Evolutionary conservation across 805 yeast species (phyloP), one percentile per base, ranked within the genome.

Genomic region (Starmerella asiatica): DNA sequence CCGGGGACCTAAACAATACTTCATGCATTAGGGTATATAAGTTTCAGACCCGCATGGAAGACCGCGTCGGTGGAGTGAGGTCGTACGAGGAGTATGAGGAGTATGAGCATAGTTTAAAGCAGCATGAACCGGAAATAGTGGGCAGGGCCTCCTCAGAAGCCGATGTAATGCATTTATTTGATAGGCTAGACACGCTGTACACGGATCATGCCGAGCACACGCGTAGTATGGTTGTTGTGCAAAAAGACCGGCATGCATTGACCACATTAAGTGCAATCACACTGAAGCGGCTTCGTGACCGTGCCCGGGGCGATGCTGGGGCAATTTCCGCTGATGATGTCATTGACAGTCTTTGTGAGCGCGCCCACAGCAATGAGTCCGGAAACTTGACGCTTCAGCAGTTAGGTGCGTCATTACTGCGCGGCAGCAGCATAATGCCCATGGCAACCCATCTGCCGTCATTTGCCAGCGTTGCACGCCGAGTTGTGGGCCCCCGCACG

Each of bases 181-280:
- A 18, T 11, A 16, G 21, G 21, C 36, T 44, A n/a, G 42, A 43
- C 21, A 14, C 14, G 3, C 31, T 44, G 4, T 40, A 31, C 35
- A 28, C 14, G 11, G 21, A 29, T 18, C 29, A 39, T 23, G 42
- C 21, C 16, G 24, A 24, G 12, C 15, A 23, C 21, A 27, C 44
- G 15, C 14, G 20, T 4, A 39, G 32, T 24, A 16, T 44, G 11
- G 29, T 19, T n/a, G 21, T 44, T 11, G 21, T 40, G 18, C 34
- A 40, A 9, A 19, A 19, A 8, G 49, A 46, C 21, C 49, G 40
- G 40, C 40, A 29, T 14, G 42, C 40, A 6, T 44, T 46, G 16
- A 16, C 12, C 12, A 21, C 24, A n/a, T 12, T 32, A 14, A 26
- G 32, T 12, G 37, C 30, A 3, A 20, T 35, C 20, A 23, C 32